Base-by-base conservation (phyloP, 345 rosid species). In the Microcos paniculata region DNA sequence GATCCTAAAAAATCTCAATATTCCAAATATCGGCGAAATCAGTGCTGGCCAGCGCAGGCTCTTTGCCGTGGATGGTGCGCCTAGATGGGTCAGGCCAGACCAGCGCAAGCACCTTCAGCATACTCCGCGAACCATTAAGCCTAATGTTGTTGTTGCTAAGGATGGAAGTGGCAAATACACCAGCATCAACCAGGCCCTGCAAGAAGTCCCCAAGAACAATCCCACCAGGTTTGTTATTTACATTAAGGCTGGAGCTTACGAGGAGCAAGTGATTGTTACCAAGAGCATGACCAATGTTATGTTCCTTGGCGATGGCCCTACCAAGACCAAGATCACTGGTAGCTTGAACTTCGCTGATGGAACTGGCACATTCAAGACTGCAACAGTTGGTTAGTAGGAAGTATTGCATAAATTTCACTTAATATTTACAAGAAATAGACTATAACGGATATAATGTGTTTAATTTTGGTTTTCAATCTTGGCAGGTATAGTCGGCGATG, bases 281-380 rank as follows among this genome's bases (percentile, higher is more conserved):
- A 86, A 53, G 77, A 19, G 46, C 3, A 74, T 79, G 88, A 35
- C 69, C 0, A 38, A 85, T 31, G 76, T 95, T 18, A 71, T 87
- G 84, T 80, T 95, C 72, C 71, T 93, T 42, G 98, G 99, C 0
- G 99, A 95, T 15, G 99, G 96, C 16, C 80, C 88, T 18, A 78
- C 80, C 4, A 90, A 84, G 84, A 93, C 96, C n/a, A 80, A 46
- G 46, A 85, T 95, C 83, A 84, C 90, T 35, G 94, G 96, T 11
- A 77, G 38, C 62, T 78, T 74, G 53, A 91, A 80, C 77, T 87
- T 28, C 19, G 76, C 76, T 0, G 84, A 84, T 48, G 95, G 94
- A 4, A 74, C 77, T 73, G 76, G 72, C 52, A 88, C 98, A 35
- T 85, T 46, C 79, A 83, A 48, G 7, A 89, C 97, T 3, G 81